Percentiles rank a stretch among this genome's conserved stretches.
Conservation (phyloP, 2,329 filamentous ascomycete species). For the Xylariaceae sp. region DNA sequence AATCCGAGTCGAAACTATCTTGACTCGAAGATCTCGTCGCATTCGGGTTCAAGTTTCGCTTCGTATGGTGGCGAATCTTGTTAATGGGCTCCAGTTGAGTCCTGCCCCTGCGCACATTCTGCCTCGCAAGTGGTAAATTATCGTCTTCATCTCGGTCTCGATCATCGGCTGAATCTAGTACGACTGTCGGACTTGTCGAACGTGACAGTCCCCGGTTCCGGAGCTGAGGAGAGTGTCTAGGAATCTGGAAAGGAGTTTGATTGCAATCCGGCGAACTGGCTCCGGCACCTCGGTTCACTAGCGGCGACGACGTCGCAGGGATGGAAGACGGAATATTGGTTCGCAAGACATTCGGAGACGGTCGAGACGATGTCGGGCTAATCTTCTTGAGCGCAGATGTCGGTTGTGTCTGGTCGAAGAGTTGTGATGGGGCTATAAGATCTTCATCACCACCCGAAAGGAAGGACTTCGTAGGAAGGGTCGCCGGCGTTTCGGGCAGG, state of each 20-base stretch:
- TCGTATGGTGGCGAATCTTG: slow-evolving; percentile 26
- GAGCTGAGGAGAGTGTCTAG: slow-evolving; percentile 21
- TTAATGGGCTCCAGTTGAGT: slow-evolving; percentile 27
- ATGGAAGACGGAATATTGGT: slow-evolving; percentile 44
- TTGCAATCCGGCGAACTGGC: slow-evolving; percentile 39
- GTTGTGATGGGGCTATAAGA: slow-evolving; percentile 42
- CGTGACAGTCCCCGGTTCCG: slow-evolving; percentile 16
- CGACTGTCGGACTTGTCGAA: slow-evolving; percentile 15
- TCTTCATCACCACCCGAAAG: slow-evolving; percentile 23
- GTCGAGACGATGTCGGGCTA: slow-evolving; percentile 54
- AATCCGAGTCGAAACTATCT: slow-evolving; percentile 26
- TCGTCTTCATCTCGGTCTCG: slow-evolving; percentile 16
- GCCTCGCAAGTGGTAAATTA: slow-evolving; percentile 15
- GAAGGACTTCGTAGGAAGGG: slow-evolving; percentile 30
- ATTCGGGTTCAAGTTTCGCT: slow-evolving; percentile 13
- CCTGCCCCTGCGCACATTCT: slow-evolving; percentile 12
- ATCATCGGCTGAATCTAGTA: slow-evolving; percentile 2
- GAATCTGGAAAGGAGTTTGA: slow-evolving; percentile 40
- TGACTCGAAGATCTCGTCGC: slow-evolving; percentile 19
- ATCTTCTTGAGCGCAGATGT: slow-evolving; percentile 47
- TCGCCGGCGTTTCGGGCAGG: slow-evolving; percentile 46
- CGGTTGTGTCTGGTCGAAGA: slow-evolving; percentile 51
- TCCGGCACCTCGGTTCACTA: slow-evolving; percentile 45
- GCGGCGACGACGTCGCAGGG: slow-evolving; percentile 41
- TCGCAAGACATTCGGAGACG: slow-evolving; percentile 45